These are phyloP conservation scores for Hypoxylon sp. DNA, from an alignment of 2,329 filamentous ascomycete genomes.

Conservation along the genomic window DNA sequence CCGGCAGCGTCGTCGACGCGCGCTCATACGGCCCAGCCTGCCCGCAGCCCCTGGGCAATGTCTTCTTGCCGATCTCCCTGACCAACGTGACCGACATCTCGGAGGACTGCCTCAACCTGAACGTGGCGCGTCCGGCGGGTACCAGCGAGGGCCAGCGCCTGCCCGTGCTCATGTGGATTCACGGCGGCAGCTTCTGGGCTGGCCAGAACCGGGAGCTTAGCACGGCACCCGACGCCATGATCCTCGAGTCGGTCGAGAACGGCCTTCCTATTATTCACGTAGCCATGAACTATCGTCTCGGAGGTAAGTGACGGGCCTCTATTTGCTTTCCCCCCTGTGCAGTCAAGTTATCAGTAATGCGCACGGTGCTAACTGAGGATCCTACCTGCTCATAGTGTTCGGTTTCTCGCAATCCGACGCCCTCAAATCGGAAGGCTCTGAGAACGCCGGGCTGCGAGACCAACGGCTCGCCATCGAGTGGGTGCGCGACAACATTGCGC, in stretches of 20 bases:
- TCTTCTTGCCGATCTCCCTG: conserved; percentile 44
- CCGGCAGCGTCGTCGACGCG: conserved; percentile 49
- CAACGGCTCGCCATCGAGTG: conserved; percentile 55
- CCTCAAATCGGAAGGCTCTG: conserved; percentile 42
- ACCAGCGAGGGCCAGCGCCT: conserved; percentile 38
- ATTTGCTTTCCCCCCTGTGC: too few species aligned
- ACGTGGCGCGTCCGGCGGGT: conserved; percentile 45
- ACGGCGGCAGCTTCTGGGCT: conserved; percentile 47
- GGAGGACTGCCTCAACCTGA: conserved; percentile 49
- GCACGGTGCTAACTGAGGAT: too few species aligned
- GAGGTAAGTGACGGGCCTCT: conserved; percentile 34
- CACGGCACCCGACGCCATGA: conserved; percentile 53
- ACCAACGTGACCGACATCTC: conserved; percentile 50
- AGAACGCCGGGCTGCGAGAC: conserved; percentile 57
- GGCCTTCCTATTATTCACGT: conserved; percentile 49
- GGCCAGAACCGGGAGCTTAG: conserved; percentile 46
- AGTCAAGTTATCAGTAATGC: too few species aligned
- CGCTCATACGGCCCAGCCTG: conserved; percentile 54
- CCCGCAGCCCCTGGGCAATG: conserved; percentile 50
- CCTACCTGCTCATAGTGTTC: conserved; percentile 40
- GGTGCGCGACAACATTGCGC: conserved; percentile 55
- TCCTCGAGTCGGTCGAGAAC: conserved; percentile 55
- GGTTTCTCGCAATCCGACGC: conserved; percentile 44
- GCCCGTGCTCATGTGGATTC: conserved; percentile 50
- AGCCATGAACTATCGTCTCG: conserved; percentile 48